Evolutionary conservation across 108 stramenopile species (phyloP).

Genomic region (Nitzschia inconspicua): DNA sequence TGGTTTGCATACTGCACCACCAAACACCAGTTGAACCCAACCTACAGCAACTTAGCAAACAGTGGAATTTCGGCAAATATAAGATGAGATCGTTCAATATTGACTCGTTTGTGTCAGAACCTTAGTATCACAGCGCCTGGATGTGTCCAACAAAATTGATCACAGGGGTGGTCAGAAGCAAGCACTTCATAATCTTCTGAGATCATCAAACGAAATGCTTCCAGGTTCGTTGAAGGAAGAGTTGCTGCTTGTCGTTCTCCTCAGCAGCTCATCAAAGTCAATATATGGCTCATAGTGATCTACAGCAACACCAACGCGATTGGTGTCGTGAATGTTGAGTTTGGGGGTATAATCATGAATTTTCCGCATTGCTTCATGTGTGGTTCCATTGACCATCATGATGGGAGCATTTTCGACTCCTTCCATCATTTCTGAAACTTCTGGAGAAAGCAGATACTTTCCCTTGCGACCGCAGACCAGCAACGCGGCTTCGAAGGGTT

Average conservation of each 20-base stretch:
- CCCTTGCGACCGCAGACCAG: conserved; percentile 76
- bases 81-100: no score
- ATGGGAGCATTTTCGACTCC: conserved; percentile 71
- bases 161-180: no score
- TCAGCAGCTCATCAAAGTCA: conserved; percentile 82
- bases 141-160: no score
- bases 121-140: no score
- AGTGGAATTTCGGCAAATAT: no score
- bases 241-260: conserved; percentile 21
- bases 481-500: conserved; percentile 74
- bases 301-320: conserved; percentile 76
- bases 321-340: conserved; percentile 82
- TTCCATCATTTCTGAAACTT: conserved; percentile 70
- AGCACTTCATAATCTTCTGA: conserved; percentile 5
- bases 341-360: conserved; percentile 89
- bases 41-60: no score
- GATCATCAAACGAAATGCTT: not conserved
- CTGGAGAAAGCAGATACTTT: conserved; percentile 56
- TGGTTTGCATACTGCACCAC: no score
- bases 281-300: conserved; percentile 91
- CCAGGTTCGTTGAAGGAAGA: conserved; percentile 16
- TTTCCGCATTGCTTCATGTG: conserved; percentile 71
- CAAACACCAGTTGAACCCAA: no score
- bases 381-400: conserved; percentile 55
- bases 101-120: no score